Evolutionary conservation across 257 asterid genomes (phyloP).

Genomic region (Rauvolfia tetraphylla): DNA sequence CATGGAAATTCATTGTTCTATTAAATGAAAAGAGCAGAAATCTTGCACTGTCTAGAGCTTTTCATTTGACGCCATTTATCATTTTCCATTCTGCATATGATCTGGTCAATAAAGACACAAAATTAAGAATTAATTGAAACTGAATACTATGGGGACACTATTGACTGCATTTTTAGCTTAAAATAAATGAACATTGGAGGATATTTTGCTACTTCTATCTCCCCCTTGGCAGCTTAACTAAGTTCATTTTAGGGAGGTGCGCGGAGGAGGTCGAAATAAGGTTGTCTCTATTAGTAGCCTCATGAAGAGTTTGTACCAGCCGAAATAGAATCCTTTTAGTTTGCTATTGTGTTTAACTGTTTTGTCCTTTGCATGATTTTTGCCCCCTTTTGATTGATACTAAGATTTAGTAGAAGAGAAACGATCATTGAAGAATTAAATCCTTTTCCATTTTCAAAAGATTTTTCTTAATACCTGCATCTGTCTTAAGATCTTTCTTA

Average conservation of each 20-base stretch:
- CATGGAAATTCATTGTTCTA: too few relatives aligned
- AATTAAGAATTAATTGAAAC: background rate
- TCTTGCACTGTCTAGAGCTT: background rate
- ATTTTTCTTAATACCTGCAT: background rate
- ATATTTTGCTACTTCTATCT: too few relatives aligned
- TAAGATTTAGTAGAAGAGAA: background rate
- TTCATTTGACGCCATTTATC: background rate
- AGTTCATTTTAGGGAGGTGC: too few relatives aligned
- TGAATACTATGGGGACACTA: too few relatives aligned
- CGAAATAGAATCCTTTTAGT: background rate
- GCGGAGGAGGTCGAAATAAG: too few relatives aligned
- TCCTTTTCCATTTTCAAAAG: background rate
- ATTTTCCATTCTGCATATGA: background rate
- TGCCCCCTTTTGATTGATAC: background rate
- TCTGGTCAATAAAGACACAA: background rate
- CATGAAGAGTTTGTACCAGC: background rate
- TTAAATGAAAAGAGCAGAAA: background rate
- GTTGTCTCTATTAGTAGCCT: background rate
- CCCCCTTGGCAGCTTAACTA: too few relatives aligned
- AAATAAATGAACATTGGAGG: too few relatives aligned
- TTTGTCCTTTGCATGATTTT: background rate
- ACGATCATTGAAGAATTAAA: background rate
- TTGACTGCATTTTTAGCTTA: too few relatives aligned
- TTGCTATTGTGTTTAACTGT: background rate
- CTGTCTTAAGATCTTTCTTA: background rate